Evolutionary conservation across 2,329 filamentous ascomycete genomes (phyloP).

Genomic region (Cladosporium sp.): DNA sequence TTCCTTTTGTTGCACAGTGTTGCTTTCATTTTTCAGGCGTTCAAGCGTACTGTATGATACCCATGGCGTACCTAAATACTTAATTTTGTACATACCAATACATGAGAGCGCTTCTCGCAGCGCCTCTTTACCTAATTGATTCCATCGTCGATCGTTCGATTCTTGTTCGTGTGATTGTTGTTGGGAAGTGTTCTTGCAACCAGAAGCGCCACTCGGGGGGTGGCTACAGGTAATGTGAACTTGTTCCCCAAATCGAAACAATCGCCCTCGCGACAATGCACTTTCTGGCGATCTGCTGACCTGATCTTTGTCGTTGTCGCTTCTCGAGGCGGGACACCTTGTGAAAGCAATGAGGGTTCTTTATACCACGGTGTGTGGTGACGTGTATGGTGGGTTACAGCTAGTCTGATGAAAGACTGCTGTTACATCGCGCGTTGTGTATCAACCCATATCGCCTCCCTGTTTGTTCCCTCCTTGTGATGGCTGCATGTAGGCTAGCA

Average conservation of each 20-base stretch:
- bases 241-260: too few relatives aligned
- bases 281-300: too few relatives aligned
- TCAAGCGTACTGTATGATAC: slow-evolving; percentile 10
- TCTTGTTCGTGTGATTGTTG: too few relatives aligned
- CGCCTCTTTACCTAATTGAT: not conserved
- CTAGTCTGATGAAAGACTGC: not conserved
- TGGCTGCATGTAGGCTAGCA: slow-evolving; percentile 35
- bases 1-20: not conserved
- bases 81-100: slow-evolving; percentile 10
- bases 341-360: not conserved
- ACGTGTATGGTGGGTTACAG: not conserved
- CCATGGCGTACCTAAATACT: slow-evolving; percentile 10
- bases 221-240: too few relatives aligned
- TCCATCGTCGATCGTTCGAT: not conserved
- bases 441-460: slow-evolving; percentile 9
- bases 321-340: too few relatives aligned
- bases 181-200: too few relatives aligned
- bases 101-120: not conserved
- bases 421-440: not conserved
- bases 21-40: not conserved
- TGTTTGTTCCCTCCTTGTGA: slow-evolving; percentile 5
- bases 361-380: not conserved
- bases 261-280: too few relatives aligned
- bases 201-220: too few relatives aligned
- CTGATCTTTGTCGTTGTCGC: too few relatives aligned